Base-by-base conservation (phyloP, 345 rosid species). In the Corymbia maculata region DNA sequence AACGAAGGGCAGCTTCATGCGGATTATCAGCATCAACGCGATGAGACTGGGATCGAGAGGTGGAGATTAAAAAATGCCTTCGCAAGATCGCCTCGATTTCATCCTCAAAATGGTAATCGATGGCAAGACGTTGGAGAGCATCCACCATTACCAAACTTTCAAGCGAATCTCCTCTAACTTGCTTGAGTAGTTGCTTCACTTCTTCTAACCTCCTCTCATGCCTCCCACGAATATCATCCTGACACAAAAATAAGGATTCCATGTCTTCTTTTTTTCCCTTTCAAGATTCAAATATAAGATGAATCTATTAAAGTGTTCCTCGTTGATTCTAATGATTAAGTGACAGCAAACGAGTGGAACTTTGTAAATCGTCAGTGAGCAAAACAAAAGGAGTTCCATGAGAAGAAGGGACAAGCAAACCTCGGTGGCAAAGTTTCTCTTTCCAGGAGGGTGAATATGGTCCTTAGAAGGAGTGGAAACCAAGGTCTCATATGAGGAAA, bases 1-100 rank as follows among this genome's bases (percentile, higher is more conserved):
- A 93, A 52, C 92, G 79, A 82, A 92, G 92, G 3, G 93, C 88
- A 32, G 82, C 88, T 75, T 89, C 90, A 51, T 85, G 86, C n/a
- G 93, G 93, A 88, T 86, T 51, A 52, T 22, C 16, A 13, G 61
- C 51, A 32, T 32, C 30, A 13, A 24, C 26, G 85, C 17, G 5
- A 79, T 19, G 85, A 32, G 47, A 45, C 8, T 36, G 85, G 22
- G 45, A 28, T n/a, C 0, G 36, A 1, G 28, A 47, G 21, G 51
- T 2, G 68, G 61, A 88, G 30, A 85, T 30, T 50, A n/a, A 32
- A 21, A 11, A 28, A 8, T 85, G 75, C 50, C 9, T 55, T 49
- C 55, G 80, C 49, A 88, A 64, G 24, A 88, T 26, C 21, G 87
- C 52, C 45, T 42, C 55, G 6, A 57, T 55, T 75, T 88, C 89